Percentiles rank a stretch among this genome's conserved stretches.
phyloP scores from a whole-genome alignment of 2,329 filamentous ascomycete genomes.

The Ophiostoma pallidulum region DNA sequence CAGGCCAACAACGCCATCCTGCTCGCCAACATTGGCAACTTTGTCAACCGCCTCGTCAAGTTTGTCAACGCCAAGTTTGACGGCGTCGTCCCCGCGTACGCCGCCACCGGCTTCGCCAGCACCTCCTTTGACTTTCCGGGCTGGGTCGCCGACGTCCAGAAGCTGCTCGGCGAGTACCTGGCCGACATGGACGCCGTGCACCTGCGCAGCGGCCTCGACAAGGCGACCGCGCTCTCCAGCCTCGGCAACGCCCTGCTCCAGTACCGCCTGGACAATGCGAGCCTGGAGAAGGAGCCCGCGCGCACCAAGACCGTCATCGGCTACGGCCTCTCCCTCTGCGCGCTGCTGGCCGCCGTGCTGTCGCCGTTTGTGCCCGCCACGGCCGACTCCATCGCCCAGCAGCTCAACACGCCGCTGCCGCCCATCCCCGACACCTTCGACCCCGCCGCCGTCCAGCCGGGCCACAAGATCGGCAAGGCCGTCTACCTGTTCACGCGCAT shows the following conservation, averaged over 20 bases:
- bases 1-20: slow-evolving; percentile 82
- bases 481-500: slow-evolving; percentile 56
- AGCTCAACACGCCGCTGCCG: slow-evolving; percentile 49
- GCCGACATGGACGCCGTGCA: slow-evolving; percentile 61
- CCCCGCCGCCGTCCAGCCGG: slow-evolving; percentile 52
- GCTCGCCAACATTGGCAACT: slow-evolving; percentile 65
- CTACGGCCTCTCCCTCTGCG: slow-evolving; percentile 72
- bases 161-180: slow-evolving; percentile 56
- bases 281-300: slow-evolving; percentile 42
- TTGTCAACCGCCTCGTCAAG: slow-evolving; percentile 66
- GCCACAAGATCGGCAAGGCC: slow-evolving; percentile 64
- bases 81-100: slow-evolving; percentile 55
- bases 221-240: slow-evolving; percentile 58
- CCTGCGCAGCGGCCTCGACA: slow-evolving; percentile 56
- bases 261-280: slow-evolving; percentile 32
- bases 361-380: slow-evolving; percentile 82
- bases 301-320: slow-evolving; percentile 55
- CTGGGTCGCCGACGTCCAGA: slow-evolving; percentile 55
- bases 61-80: slow-evolving; percentile 69
- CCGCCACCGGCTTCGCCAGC: slow-evolving; percentile 40
- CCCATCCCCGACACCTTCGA: slow-evolving; percentile 60
- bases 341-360: slow-evolving; percentile 69
- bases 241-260: slow-evolving; percentile 41
- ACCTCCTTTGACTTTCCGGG: slow-evolving; percentile 42
- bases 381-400: slow-evolving; percentile 62